A percentile compares a stretch with the other conserved stretches of the same genome.
Conservation (phyloP, 495 filamentous ascomycete species). For the Podospora conica region DNA sequence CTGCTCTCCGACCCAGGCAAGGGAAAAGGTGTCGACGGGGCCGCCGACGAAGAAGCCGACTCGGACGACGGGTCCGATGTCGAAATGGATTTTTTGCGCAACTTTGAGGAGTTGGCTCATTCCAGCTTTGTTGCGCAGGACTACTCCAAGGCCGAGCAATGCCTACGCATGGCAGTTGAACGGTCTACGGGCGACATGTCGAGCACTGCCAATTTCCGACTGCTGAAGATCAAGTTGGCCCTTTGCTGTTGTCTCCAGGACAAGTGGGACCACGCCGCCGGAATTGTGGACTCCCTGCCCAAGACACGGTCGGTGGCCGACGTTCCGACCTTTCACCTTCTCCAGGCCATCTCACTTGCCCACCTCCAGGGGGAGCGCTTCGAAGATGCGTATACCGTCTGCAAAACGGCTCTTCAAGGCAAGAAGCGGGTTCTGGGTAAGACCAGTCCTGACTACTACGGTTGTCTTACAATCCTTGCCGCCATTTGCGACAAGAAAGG, state of each 20-base stretch:
- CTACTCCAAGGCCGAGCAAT: conserved; percentile 7
- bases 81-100: conserved; percentile 1
- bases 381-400: conserved; percentile 3
- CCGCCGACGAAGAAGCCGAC: neutral
- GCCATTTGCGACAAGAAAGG: conserved; percentile 8
- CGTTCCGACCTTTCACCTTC: conserved; percentile 1
- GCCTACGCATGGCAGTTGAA: conserved; percentile 3
- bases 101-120: conserved; percentile 4
- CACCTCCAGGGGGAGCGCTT: conserved; percentile 2
- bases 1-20: neutral
- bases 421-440: conserved; percentile 4
- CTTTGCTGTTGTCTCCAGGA: conserved; percentile 10
- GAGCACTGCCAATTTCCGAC: neutral
- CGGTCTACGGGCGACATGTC: conserved; percentile 4
- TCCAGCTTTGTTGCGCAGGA: conserved; percentile 2
- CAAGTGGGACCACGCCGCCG: conserved; percentile 5
- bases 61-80: conserved; percentile 4
- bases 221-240: conserved; percentile 5
- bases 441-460: conserved; percentile 4
- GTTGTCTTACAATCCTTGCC: conserved; percentile 2
- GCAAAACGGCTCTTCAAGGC: conserved; percentile 5
- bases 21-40: neutral
- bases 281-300: neutral
- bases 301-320: conserved; percentile 3
- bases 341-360: conserved; percentile 9